Evolutionary conservation across 75 land plant species (phyloP).

Genomic region (Pinus albicaulis): DNA sequence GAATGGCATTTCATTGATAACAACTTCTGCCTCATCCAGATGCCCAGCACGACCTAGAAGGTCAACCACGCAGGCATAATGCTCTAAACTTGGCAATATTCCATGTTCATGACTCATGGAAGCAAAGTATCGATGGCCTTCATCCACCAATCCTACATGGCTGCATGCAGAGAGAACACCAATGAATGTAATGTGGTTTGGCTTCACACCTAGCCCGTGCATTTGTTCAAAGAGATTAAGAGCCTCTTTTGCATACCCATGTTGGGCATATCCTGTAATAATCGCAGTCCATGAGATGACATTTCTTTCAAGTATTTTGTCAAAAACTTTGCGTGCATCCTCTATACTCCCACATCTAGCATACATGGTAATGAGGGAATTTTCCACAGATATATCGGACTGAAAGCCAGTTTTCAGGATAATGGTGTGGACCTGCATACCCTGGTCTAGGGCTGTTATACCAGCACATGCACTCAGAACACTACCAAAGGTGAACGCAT

Average conservation of each 20-base stretch:
- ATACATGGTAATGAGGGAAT: conserved; percentile 14
- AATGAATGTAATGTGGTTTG: conserved; percentile 17
- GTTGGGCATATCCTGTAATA: conserved; percentile 14
- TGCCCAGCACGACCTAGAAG: conserved; percentile 24
- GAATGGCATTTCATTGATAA: conserved; percentile 18
- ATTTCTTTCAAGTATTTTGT: conserved; percentile 10
- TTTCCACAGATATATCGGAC: not conserved
- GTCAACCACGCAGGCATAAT: conserved; percentile 22
- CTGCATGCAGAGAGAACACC: conserved; percentile 12
- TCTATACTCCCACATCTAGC: conserved; percentile 9
- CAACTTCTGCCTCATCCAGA: conserved; percentile 11
- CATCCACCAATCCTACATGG: conserved; percentile 12
- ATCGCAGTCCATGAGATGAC: conserved; percentile 16
- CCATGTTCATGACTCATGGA: conserved; percentile 5
- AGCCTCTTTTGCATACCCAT: conserved; percentile 13
- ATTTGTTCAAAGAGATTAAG: conserved; percentile 10
- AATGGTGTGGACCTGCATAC: conserved; percentile 10
- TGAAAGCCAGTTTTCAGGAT: conserved; percentile 7
- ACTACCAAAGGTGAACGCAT: conserved; percentile 8
- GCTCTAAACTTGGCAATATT: conserved; percentile 5
- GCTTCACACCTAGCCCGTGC: conserved; percentile 8
- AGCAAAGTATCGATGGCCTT: conserved; percentile 6
- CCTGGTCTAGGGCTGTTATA: not conserved
- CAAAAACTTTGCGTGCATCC: conserved; percentile 11
- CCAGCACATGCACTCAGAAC: conserved; percentile 12